Base-by-base conservation (phyloP, 2,329 filamentous ascomycete species). In the Colletotrichum tabaci region DNA sequence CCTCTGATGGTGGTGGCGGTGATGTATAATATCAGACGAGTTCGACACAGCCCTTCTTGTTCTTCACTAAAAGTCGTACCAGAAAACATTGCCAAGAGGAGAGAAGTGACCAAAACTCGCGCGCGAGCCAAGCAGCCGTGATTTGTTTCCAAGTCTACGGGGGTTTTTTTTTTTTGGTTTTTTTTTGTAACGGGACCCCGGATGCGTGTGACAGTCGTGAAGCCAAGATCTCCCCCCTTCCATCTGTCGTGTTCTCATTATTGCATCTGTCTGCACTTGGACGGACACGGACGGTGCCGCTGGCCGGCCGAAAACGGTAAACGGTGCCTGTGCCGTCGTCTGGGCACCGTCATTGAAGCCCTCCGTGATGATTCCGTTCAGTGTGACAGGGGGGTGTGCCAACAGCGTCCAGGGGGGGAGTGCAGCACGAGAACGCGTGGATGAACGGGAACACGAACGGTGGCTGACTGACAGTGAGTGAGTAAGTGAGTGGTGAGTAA, bases 21-120 rank as follows among this genome's bases (percentile, higher is more conserved):
- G 62, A 60, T 55, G 21, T 61, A 46, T 66, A 40, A 70, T 55
- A 70, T 66, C 62, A 42, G 67, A 70, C 42, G 62, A 70, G 30
- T 26, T 23, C n/a, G 56, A n/a, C 61, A 46, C 38, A 55, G 53
- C 30, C 55, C 23, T 26, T 42, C 40, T 60, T 23, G 53, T n/a
- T 42, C 35, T 42, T 57, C 12, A 40, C 35, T 7, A 23, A 2
- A 42, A 16, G 7, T 50, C 55, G 46, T 61, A n/a, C 42, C 40
- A 50, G 47, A 26, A 61, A 61, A 47, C 4, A 15, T 15, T 9
- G 21, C 18, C 12, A 16, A 42, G 15, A 16, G 12, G 55, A 21
- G 12, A 47, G 18, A 38, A 13, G 21, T 21, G 35, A n/a, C 46
- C 40, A 46, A n/a, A 50, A 3, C 44, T 46, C 13, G 9, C 16